Evolutionary conservation across 1,284 basidiomycete genomes (phyloP).

Genomic region (Agroathelia rolfsii): DNA sequence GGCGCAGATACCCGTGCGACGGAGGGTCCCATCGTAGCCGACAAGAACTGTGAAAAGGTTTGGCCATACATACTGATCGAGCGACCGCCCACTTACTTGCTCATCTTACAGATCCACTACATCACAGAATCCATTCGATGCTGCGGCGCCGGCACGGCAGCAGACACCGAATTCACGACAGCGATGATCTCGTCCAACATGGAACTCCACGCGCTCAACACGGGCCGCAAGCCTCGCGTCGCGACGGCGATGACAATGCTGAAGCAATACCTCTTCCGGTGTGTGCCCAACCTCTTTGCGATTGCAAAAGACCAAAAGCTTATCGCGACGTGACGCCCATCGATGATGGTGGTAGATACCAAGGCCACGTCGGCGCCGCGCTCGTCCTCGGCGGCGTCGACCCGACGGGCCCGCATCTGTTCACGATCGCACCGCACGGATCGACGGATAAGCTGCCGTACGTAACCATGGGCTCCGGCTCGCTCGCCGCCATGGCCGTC

Average conservation of each 20-base stretch:
- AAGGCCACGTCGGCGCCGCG: conserved; percentile 92
- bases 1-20: conserved; percentile 97
- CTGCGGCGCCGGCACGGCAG: conserved; percentile 97
- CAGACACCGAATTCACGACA: conserved; percentile 94
- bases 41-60: conserved; percentile 99
- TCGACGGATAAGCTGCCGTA: conserved; percentile 98
- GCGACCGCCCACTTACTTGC: not conserved
- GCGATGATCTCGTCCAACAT: conserved; percentile 91
- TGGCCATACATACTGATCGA: conserved; percentile 11
- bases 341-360: too few species aligned
- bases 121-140: conserved; percentile 92
- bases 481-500: conserved; percentile 95
- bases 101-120: conserved; percentile 80
- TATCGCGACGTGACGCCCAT: too few species aligned
- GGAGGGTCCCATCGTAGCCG: conserved; percentile 90
- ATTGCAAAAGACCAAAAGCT: too few species aligned
- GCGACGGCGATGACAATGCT: conserved; percentile 99
- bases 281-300: conserved; percentile 18
- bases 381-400: conserved; percentile 98
- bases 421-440: conserved; percentile 95
- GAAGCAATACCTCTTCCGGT: conserved; percentile 71
- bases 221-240: conserved; percentile 80
- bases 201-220: conserved; percentile 79
- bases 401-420: conserved; percentile 85
- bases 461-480: conserved; percentile 97